phyloP scores from a whole-genome alignment of 1,284 basidiomycete genomes.

The Kalmanozyma brasiliensis region DNA sequence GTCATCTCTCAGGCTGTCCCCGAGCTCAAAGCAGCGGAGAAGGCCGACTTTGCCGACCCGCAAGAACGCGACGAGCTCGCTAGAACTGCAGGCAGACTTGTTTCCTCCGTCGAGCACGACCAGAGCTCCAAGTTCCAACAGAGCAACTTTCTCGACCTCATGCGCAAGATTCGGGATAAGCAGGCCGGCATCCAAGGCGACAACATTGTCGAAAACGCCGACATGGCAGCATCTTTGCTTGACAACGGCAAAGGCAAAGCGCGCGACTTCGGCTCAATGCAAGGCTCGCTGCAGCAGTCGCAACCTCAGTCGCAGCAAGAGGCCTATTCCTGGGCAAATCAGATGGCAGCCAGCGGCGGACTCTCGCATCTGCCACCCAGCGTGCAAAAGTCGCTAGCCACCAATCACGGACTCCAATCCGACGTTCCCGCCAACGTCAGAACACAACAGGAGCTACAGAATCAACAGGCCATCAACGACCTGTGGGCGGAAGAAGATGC shows the following conservation, averaged over 20 bases:
- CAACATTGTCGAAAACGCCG: slow-evolving; percentile 73
- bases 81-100: slow-evolving; percentile 67
- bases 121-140: slow-evolving; percentile 85
- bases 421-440: slow-evolving; percentile 6
- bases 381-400: slow-evolving; percentile 29
- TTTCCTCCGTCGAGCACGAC: slow-evolving; percentile 70
- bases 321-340: slow-evolving; percentile 45
- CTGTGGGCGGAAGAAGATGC: slow-evolving; percentile 66
- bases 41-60: slow-evolving; percentile 32
- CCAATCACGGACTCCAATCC: slow-evolving; percentile 19
- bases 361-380: slow-evolving; percentile 36
- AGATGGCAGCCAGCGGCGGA: slow-evolving; percentile 34
- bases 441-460: slow-evolving; percentile 30
- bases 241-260: slow-evolving; percentile 56
- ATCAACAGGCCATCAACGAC: slow-evolving; percentile 51
- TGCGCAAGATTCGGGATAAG: slow-evolving; percentile 84
- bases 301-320: slow-evolving; percentile 45
- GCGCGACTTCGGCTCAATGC: slow-evolving; percentile 9
- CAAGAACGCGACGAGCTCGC: slow-evolving; percentile 67
- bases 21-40: slow-evolving; percentile 17
- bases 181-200: slow-evolving; percentile 85
- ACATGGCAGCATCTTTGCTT: slow-evolving; percentile 11
- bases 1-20: background rate
- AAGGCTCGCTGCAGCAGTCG: background rate
- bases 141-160: slow-evolving; percentile 86